Percentiles rank a stretch among this genome's conserved stretches.
phyloP scores from a whole-genome alignment of 2,329 filamentous ascomycete genomes.

The Hymenoscyphus albidus region DNA sequence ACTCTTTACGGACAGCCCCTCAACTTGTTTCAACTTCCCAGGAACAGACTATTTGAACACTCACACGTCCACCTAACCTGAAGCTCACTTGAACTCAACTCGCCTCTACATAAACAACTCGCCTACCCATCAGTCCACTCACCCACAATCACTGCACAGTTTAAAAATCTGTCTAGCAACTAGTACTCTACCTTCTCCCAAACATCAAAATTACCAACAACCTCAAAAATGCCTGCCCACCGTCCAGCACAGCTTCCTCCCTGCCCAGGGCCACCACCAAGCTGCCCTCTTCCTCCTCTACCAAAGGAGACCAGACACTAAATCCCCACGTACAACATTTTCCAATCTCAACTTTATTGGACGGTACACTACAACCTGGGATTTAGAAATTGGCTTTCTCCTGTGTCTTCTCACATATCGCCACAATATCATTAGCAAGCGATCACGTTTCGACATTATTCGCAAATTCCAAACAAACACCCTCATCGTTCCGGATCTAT shows the following conservation, averaged over 20 bases:
- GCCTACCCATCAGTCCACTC: not conserved
- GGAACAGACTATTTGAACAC: slow-evolving; percentile 16
- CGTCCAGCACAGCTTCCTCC: slow-evolving; percentile 61
- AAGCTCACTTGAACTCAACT: not conserved
- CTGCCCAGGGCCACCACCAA: slow-evolving; percentile 63
- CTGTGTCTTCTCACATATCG: slow-evolving; percentile 3
- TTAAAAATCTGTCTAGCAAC: slow-evolving; percentile 6
- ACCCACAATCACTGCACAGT: not conserved
- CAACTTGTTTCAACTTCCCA: slow-evolving; percentile 14
- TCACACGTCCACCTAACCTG: slow-evolving; percentile 2
- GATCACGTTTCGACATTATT: slow-evolving; percentile 6
- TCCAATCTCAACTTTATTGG: slow-evolving; percentile 1
- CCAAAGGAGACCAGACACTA: slow-evolving; percentile 46
- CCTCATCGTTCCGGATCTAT: slow-evolving; percentile 8
- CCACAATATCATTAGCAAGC: slow-evolving; percentile 7
- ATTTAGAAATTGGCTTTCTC: slow-evolving; percentile 8
- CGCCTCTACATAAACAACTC: not conserved
- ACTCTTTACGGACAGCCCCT: slow-evolving; percentile 2
- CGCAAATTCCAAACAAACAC: slow-evolving; percentile 2
- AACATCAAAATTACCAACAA: slow-evolving; percentile 8
- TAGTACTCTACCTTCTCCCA: slow-evolving; percentile 10
- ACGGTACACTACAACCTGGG: slow-evolving; percentile 7
- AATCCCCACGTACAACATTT: not conserved
- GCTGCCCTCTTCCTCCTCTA: slow-evolving; percentile 61
- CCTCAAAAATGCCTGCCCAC: slow-evolving; percentile 51